Base-by-base conservation (phyloP, 192 early-diverging fungal species). In the Gaertneriomyces sp. region DNA sequence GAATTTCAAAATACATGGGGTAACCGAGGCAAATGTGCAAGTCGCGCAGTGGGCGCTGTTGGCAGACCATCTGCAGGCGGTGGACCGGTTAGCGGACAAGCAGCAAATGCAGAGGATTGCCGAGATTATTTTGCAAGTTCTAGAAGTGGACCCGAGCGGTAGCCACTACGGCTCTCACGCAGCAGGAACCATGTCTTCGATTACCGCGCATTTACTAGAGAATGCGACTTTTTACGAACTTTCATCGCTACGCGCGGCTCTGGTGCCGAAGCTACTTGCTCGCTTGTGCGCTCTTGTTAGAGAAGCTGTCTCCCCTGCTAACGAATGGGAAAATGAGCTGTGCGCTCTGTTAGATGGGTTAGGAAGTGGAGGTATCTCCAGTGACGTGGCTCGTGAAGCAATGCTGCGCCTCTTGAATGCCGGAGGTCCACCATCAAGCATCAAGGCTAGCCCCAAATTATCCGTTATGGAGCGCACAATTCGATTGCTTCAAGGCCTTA, bases 141-240 rank as follows among this genome's bases (percentile, higher is more conserved):
- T 63, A 0, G 47, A 43, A 14, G 9, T 16, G 1, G 58, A 12
- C n/a, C 16, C 25, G n/a, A 11, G 20, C 38, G 7, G 8, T 1
- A 58, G 20, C 56, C n/a, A 14, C 6, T 0, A 20, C 1, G 40
- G 59, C 4, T 1, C 42, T 39, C 0, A 6, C 12, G 61, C 33
- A 5, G 20, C 11, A 7, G 20, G 39, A 5, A 63, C 63, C 14
- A 43, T 64, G 14, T 4, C n/a, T 6, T 55, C 51, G 5, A 43
- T 68, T 10, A 6, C 40, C n/a, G 19, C 42, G 3, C 47, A 68
- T 16, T 42, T 61, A 20, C 46, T 67, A 33, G 14, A 17, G 25
- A 67, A 58, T 46, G 57, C 57, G 17, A 12, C 44, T 5, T 67
- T 67, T 40, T 59, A 59, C 45, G 65, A 67, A 58, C 46, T 67